phyloP scores from a whole-genome alignment of 2,329 filamentous ascomycete genomes.

The Talaromyces pinophilus region DNA sequence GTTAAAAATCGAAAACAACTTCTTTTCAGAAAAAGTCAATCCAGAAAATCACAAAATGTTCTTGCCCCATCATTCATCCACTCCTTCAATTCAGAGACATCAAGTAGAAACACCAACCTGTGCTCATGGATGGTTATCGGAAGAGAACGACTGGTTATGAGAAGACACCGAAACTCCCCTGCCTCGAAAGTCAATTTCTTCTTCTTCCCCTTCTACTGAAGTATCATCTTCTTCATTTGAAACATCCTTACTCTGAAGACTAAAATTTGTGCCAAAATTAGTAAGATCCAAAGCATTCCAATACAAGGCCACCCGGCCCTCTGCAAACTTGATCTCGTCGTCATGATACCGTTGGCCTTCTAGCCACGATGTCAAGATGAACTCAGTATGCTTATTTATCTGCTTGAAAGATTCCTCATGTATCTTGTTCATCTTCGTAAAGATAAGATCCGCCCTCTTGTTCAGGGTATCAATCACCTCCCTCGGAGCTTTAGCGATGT shows the following conservation, averaged over 20 bases:
- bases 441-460: neutral
- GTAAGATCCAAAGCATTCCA: neutral
- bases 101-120: neutral
- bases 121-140: neutral
- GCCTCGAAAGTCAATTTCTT: neutral
- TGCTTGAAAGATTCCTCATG: neutral
- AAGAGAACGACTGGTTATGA: neutral
- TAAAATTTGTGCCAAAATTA: neutral
- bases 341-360: neutral
- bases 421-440: neutral
- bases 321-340: neutral
- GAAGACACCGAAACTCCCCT: neutral
- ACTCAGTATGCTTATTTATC: neutral
- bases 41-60: neutral
- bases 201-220: neutral
- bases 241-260: neutral
- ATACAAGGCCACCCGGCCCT: neutral
- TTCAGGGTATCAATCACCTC: constrained; percentile 1
- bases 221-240: neutral
- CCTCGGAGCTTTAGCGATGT: neutral
- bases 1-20: neutral
- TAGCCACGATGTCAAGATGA: neutral
- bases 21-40: neutral
- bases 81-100: neutral
- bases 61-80: neutral